phyloP scores from a whole-genome alignment of 2,329 filamentous ascomycete genomes.

The Aspergillus eucalypticola region DNA sequence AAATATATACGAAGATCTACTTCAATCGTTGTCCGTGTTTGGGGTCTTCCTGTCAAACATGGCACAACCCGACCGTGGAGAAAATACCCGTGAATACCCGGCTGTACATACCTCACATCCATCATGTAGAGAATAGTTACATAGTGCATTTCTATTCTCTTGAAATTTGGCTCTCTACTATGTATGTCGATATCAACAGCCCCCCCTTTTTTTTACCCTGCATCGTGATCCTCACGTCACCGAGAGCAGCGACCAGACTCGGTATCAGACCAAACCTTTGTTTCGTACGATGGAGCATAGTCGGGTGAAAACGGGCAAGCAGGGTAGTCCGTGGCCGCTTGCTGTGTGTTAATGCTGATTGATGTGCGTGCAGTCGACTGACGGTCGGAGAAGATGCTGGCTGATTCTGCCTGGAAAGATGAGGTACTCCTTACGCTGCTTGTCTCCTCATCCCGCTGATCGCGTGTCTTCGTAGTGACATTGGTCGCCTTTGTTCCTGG shows the following conservation, averaged over 20 bases:
- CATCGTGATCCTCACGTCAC: not conserved
- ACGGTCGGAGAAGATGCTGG: not conserved
- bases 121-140: too few species aligned
- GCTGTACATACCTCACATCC: too few species aligned
- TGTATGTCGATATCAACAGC: too few species aligned
- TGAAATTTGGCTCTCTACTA: too few species aligned
- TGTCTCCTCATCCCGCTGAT: not conserved
- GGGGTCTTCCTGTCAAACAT: too few species aligned
- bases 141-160: too few species aligned
- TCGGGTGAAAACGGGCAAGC: conserved; percentile 35
- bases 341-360: conserved; percentile 27
- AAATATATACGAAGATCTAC: too few species aligned
- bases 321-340: conserved; percentile 15
- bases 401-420: not conserved
- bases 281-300: conserved; percentile 25
- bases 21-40: too few species aligned
- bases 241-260: not conserved
- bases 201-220: too few species aligned
- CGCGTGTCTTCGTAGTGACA: not conserved
- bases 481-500: not conserved
- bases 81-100: too few species aligned
- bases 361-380: not conserved
- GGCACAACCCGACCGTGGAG: too few species aligned
- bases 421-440: not conserved
- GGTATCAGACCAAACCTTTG: conserved; percentile 31